Evolutionary conservation across 169 alveolate genomes (phyloP).

Genomic region (Eimeria tenella): DNA sequence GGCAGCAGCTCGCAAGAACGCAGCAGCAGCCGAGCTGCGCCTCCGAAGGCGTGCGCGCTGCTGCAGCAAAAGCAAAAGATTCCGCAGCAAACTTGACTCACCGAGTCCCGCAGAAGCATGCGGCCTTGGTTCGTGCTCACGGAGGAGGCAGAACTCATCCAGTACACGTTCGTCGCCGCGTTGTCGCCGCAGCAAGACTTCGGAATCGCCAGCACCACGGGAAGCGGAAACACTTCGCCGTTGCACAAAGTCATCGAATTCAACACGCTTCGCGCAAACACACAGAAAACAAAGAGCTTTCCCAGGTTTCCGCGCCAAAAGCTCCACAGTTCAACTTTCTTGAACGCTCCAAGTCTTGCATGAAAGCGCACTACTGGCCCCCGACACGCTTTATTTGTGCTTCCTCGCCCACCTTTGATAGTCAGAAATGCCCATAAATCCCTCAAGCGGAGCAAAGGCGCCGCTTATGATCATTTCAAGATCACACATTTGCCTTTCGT

Average conservation of each 20-base stretch:
- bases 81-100: neutral
- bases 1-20: neutral
- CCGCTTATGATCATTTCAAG: conserved; percentile 81
- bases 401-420: conserved; percentile 64
- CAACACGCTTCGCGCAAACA: conserved; percentile 63
- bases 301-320: too few species aligned
- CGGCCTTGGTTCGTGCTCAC: conserved; percentile 3
- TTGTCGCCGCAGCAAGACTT: conserved; percentile 65
- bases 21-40: too few species aligned
- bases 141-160: conserved; percentile 43
- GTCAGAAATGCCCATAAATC: conserved; percentile 73
- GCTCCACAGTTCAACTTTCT: too few species aligned
- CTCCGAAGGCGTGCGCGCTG: too few species aligned
- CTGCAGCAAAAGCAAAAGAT: neutral
- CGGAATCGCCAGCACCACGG: conserved; percentile 78
- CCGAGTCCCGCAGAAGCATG: conserved; percentile 31
- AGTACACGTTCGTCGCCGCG: conserved; percentile 47
- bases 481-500: conserved; percentile 81
- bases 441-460: conserved; percentile 82
- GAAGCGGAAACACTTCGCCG: conserved; percentile 82
- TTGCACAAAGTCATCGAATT: conserved; percentile 68
- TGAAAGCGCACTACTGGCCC: too few species aligned
- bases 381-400: neutral
- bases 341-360: too few species aligned
- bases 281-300: too few species aligned